These are phyloP conservation scores for Trichoderma asperellum DNA, from an alignment of 2,329 filamentous ascomycete genomes.

Conservation along the genomic window DNA sequence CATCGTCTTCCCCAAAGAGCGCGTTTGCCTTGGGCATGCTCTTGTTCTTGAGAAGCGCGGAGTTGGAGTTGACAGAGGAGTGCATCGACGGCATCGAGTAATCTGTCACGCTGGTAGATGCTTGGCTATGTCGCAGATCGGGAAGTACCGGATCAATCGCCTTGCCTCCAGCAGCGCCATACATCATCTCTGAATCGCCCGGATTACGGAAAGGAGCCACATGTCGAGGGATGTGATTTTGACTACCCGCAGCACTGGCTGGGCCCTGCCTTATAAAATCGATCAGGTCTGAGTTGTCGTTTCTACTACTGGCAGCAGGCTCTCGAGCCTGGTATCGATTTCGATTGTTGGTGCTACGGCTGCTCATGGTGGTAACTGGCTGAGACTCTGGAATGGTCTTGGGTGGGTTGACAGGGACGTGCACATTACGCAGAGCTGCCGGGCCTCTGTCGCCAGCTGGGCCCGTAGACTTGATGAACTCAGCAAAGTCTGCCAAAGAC, in stretches of 20 bases:
- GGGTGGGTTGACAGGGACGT: slow-evolving; percentile 37
- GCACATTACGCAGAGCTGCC: slow-evolving; percentile 43
- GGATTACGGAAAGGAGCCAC: slow-evolving; percentile 84
- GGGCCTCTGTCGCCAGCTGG: slow-evolving; percentile 56
- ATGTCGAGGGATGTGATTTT: slow-evolving; percentile 77
- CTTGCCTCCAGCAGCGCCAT: slow-evolving; percentile 56
- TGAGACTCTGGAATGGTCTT: slow-evolving; percentile 47
- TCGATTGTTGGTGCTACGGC: slow-evolving; percentile 45
- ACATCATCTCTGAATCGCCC: slow-evolving; percentile 82
- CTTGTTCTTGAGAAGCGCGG: slow-evolving; percentile 63
- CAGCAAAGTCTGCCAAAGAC: slow-evolving; percentile 80
- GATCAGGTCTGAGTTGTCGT: slow-evolving; percentile 83
- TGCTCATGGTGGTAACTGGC: slow-evolving; percentile 46
- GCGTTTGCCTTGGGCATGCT: slow-evolving; percentile 39
- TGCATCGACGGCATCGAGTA: slow-evolving; percentile 59
- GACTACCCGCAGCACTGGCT: slow-evolving; percentile 61
- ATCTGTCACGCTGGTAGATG: slow-evolving; percentile 61
- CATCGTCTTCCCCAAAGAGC: slow-evolving; percentile 55
- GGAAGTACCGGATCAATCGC: slow-evolving; percentile 62
- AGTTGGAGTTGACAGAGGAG: slow-evolving; percentile 75
- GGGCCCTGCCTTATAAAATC: slow-evolving; percentile 94
- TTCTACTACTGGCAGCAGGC: slow-evolving; percentile 62
- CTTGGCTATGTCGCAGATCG: slow-evolving; percentile 59
- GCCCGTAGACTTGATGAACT: slow-evolving; percentile 86
- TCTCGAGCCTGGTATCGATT: slow-evolving; percentile 71